Evolutionary conservation across 1,284 basidiomycete species (phyloP).

Genomic region (Neonothopanus nambi): DNA sequence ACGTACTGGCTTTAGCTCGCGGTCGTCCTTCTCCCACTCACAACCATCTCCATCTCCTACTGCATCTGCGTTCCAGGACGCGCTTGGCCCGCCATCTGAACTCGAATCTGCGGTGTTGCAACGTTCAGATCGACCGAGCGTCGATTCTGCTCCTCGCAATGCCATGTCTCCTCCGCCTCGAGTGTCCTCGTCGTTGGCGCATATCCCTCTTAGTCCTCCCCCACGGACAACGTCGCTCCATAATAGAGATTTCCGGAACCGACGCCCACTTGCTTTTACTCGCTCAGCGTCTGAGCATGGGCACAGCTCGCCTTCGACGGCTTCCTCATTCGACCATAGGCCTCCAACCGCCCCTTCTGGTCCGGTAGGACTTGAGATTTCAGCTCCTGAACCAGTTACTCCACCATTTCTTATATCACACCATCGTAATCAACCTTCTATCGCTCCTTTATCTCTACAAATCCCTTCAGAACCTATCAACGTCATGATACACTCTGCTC

Average conservation of each 20-base stretch:
- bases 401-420: constrained; percentile 36
- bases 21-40: neutral
- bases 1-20: no score
- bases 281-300: constrained; percentile 9
- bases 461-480: constrained; percentile 38
- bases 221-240: constrained; percentile 45
- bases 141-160: constrained; percentile 33
- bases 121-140: constrained; percentile 20
- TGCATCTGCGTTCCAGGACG: constrained; percentile 69
- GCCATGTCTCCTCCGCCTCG: constrained; percentile 51
- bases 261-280: neutral
- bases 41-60: constrained; percentile 55
- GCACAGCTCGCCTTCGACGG: neutral
- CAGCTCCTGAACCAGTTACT: constrained; percentile 41
- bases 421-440: neutral
- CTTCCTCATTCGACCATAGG: neutral
- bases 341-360: constrained; percentile 4
- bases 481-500: constrained; percentile 46
- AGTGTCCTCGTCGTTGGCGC: constrained; percentile 44
- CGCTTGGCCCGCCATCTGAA: constrained; percentile 30
- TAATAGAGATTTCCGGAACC: constrained; percentile 14
- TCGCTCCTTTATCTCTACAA: constrained; percentile 22
- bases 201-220: constrained; percentile 47
- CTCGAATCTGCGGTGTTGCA: constrained; percentile 18
- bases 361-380: constrained; percentile 28